These are phyloP conservation scores for Microcos paniculata DNA, from an alignment of 345 rosid species.

Conservation along the genomic window DNA sequence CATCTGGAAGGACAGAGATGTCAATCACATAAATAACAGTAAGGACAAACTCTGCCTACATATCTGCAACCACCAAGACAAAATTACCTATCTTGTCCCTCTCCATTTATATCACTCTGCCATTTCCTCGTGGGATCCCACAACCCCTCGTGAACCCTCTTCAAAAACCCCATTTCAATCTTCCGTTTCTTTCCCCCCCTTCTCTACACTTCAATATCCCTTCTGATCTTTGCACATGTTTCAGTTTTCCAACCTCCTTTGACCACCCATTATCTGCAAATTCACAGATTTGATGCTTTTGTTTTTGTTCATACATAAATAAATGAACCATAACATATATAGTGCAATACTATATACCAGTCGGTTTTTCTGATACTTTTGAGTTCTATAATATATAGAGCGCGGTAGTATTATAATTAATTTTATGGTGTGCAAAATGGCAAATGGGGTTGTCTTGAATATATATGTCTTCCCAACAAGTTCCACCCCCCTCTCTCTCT, in stretches of 20 bases:
- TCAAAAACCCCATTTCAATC: not conserved
- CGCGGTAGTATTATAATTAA: not conserved
- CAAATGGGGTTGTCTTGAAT: not conserved
- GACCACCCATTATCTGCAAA: not conserved
- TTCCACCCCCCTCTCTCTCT: not conserved
- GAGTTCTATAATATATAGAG: not conserved
- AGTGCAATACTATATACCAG: not conserved
- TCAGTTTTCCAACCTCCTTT: not conserved
- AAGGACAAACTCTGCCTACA: constrained; percentile 24
- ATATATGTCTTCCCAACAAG: not conserved
- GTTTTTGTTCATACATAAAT: not conserved
- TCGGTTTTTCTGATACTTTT: not conserved
- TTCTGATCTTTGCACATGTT: constrained; percentile 4
- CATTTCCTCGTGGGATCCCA: constrained; percentile 41
- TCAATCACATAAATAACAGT: constrained; percentile 15
- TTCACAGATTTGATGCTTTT: not conserved
- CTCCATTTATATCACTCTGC: constrained; percentile 34
- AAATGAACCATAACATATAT: not conserved
- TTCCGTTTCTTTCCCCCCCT: too few species aligned
- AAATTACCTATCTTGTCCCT: constrained; percentile 33
- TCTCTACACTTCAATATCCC: not conserved
- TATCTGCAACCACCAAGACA: constrained; percentile 21
- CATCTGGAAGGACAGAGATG: constrained; percentile 34
- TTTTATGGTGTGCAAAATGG: not conserved
- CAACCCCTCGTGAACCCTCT: constrained; percentile 33